Base-by-base conservation (phyloP, 2,329 filamentous ascomycete genomes). In the Hypoxylon sp. region DNA sequence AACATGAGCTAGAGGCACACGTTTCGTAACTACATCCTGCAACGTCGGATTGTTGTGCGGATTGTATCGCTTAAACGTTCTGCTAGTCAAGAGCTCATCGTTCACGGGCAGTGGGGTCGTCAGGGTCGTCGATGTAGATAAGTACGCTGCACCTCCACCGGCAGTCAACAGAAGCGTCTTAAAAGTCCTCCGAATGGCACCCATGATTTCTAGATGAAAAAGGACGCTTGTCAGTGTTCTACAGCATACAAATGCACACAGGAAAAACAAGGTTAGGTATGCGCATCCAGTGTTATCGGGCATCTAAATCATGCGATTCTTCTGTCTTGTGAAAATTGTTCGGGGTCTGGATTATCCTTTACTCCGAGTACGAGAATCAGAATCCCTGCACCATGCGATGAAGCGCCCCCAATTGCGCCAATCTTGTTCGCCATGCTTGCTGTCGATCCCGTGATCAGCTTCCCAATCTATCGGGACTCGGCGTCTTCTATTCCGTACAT, bases 11-110 rank as follows among this genome's bases (percentile, higher is more conserved):
- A 60, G 12, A 31, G 59, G 55, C 9, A 62, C 6, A 7, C 54
- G 50, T 31, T 56, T 59, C 51, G 47, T 48, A 32, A 29, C 38
- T 8, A 50, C 23, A 17, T 59, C 59, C 17, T 59, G 40, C n/a
- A 60, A n/a, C 2, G 44, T 21, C 8, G 59, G 59, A 35, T 62
- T 60, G 3, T 16, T 32, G 16, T 48, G 26, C 7, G 30, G 37
- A 16, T 59, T 52, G n/a, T 56, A 48, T n/a, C 32, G 30, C 12
- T 25, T 23, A 12, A 52, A 49, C n/a, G 41, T 50, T 21, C 27
- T 40, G 8, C 35, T 47, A 7, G 43, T 7, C 49, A 41, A 52
- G 7, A 62, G 12, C 17, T 52, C 34, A 7, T 60, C 59, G 25
- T 60, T 51, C 9, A 21, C 35, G 7, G 53, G 43, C 15, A 62